Conservation (phyloP, 192 early-diverging fungal genomes). For the Entophlyctis luteolus region DNA sequence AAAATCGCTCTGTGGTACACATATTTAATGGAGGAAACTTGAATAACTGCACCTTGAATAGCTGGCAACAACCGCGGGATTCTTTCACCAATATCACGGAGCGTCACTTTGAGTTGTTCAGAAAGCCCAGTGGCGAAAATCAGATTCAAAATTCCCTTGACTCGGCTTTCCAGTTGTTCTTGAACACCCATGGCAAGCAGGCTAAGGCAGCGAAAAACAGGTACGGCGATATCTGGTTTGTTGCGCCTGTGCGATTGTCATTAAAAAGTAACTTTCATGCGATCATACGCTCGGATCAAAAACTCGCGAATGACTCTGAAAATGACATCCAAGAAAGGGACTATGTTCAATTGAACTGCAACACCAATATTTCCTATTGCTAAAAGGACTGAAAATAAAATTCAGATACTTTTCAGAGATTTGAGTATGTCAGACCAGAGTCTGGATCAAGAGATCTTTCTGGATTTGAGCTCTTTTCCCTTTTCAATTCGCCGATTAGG, state of each 20-base stretch:
- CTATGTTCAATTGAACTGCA: constrained; percentile 71
- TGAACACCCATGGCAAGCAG: constrained; percentile 87
- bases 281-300: constrained; percentile 63
- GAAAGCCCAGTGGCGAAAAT: constrained; percentile 89
- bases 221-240: constrained; percentile 13
- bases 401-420: background rate
- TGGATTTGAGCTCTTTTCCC: constrained; percentile 40
- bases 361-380: constrained; percentile 84
- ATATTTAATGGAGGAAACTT: background rate
- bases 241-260: constrained; percentile 22
- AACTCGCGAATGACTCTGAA: constrained; percentile 72
- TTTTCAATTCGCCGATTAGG: constrained; percentile 68
- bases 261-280: background rate
- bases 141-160: constrained; percentile 82
- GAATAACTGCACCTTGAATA: constrained; percentile 67
- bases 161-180: constrained; percentile 35
- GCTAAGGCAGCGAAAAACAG: constrained; percentile 78
- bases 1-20: constrained; percentile 60
- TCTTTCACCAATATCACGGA: constrained; percentile 72
- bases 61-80: constrained; percentile 77
- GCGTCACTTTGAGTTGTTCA: constrained; percentile 72
- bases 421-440: background rate
- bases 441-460: background rate
- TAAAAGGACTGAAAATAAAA: constrained; percentile 59
- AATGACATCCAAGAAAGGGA: constrained; percentile 74